A percentile compares a stretch with the other conserved stretches of the same genome.
phyloP scores from a whole-genome alignment of 805 yeast species.

The Ogataea siamensis region DNA sequence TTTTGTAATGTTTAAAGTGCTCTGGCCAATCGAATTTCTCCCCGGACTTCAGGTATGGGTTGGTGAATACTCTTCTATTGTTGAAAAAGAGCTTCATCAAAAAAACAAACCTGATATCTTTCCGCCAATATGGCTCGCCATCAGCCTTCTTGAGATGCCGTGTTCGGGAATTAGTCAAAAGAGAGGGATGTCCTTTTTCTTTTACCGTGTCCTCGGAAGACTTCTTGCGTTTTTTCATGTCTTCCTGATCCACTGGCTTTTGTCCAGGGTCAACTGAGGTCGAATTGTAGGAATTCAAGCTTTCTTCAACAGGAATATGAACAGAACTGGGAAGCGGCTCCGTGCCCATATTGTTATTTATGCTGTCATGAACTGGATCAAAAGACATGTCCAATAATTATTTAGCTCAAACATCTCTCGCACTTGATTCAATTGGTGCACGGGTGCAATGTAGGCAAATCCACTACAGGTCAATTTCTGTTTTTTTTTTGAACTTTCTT shows the following conservation, averaged over 20 bases:
- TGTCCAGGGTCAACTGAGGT: constrained; percentile 3
- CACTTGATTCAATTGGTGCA: constrained; percentile 5
- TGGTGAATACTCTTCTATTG: constrained; percentile 62
- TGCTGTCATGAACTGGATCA: constrained; percentile 31
- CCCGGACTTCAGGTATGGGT: constrained; percentile 44
- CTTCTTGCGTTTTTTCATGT: constrained; percentile 18
- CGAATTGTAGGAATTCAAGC: neutral
- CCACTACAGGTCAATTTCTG: neutral
- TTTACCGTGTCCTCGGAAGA: constrained; percentile 18
- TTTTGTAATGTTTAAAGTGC: constrained; percentile 27
- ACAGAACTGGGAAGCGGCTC: neutral
- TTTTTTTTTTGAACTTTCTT: too few species aligned
- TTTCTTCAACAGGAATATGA: neutral
- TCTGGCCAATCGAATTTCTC: constrained; percentile 38
- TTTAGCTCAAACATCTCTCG: neutral
- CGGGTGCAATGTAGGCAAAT: too few species aligned
- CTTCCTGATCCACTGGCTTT: constrained; percentile 4
- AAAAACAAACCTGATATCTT: constrained; percentile 83
- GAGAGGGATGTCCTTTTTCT: constrained; percentile 28
- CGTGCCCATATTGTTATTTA: constrained; percentile 7
- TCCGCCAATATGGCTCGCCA: constrained; percentile 89
- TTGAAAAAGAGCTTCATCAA: constrained; percentile 63
- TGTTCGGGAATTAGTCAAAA: constrained; percentile 31
- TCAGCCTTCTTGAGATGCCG: constrained; percentile 82
- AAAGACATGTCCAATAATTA: constrained; percentile 25